Conservation (phyloP, 139 green algal genomes). For the Marvania coccoides region DNA sequence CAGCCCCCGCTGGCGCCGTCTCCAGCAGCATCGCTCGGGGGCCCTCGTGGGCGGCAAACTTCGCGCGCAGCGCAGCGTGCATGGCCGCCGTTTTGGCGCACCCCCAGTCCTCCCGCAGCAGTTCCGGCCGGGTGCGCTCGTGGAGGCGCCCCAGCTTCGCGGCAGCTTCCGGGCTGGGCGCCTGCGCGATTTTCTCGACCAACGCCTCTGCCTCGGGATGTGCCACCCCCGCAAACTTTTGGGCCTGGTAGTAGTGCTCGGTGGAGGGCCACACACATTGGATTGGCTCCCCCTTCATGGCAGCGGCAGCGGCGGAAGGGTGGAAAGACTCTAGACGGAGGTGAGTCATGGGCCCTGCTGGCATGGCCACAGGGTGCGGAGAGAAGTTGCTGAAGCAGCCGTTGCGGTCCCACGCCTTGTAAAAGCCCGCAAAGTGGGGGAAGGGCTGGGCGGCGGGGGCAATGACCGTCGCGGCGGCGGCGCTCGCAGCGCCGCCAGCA, state of each 20-base stretch:
- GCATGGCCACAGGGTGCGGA: conserved; percentile 76
- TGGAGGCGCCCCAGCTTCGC: conserved; percentile 61
- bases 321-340: not conserved
- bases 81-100: conserved; percentile 76
- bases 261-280: conserved; percentile 53
- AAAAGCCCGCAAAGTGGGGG: conserved; percentile 61
- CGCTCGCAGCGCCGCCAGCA: not conserved
- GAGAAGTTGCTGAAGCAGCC: conserved; percentile 94
- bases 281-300: not conserved
- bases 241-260: conserved; percentile 90
- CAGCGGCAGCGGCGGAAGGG: not conserved
- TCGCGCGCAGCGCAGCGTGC: conserved; percentile 64
- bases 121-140: conserved; percentile 55
- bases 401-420: conserved; percentile 93
- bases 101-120: conserved; percentile 78
- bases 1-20: not conserved
- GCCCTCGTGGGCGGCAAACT: conserved; percentile 71
- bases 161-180: conserved; percentile 80
- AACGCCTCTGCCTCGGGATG: conserved; percentile 31
- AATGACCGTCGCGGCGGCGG: not conserved
- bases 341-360: conserved; percentile 18
- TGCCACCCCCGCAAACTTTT: conserved; percentile 74
- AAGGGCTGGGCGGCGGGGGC: not conserved
- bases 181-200: conserved; percentile 57
- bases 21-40: conserved; percentile 71